These are phyloP conservation scores for Lasiosphaeria ovina DNA, from an alignment of 495 filamentous ascomycete species.

Conservation along the genomic window DNA sequence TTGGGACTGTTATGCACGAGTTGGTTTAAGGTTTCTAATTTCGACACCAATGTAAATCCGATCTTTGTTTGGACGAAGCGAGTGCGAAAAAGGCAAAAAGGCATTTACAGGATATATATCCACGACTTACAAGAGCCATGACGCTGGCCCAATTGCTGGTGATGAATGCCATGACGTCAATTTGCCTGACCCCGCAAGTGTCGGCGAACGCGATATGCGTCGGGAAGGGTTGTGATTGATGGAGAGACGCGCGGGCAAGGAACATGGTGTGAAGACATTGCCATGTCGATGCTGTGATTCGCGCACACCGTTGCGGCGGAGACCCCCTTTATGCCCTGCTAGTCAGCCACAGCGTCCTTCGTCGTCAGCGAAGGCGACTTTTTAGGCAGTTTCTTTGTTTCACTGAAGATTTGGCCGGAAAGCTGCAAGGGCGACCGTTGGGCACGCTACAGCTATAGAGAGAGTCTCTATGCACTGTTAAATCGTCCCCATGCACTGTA, in stretches of 20 bases:
- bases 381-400: too few species aligned
- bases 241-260: not conserved
- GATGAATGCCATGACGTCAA: conserved; percentile 14
- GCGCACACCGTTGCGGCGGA: not conserved
- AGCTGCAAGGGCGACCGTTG: too few species aligned
- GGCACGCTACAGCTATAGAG: too few species aligned
- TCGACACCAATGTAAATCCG: not conserved
- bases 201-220: not conserved
- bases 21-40: not conserved
- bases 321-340: not conserved
- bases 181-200: conserved; percentile 4
- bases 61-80: not conserved
- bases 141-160: too few species aligned
- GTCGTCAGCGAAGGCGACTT: too few species aligned
- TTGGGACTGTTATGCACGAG: too few species aligned
- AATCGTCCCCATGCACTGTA: too few species aligned
- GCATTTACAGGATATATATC: not conserved
- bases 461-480: too few species aligned
- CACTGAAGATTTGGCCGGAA: too few species aligned
- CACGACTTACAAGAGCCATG: too few species aligned
- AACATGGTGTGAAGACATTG: conserved; percentile 7
- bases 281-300: not conserved
- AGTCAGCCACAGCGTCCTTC: not conserved
- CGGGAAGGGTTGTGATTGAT: not conserved
- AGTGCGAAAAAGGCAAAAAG: not conserved